Evolutionary conservation across 768 basidiomycete genomes (phyloP).

Genomic region (Termitomyces sp.): DNA sequence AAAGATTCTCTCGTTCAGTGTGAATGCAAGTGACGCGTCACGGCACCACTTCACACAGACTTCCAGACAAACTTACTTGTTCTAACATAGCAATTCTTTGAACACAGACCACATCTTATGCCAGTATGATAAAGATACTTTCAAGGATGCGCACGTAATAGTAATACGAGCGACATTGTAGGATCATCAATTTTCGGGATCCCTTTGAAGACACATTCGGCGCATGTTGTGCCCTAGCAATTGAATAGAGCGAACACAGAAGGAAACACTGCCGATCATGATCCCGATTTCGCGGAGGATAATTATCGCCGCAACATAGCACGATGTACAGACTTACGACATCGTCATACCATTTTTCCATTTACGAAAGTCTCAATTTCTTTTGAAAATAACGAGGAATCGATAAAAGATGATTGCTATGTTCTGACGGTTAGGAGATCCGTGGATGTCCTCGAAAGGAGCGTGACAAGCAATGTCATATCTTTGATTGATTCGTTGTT

Average conservation of each 20-base stretch:
- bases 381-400: neutral
- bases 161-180: neutral
- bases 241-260: neutral
- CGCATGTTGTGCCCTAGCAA: neutral
- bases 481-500: no score
- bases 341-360: neutral
- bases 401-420: neutral
- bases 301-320: neutral
- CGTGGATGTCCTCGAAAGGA: no score
- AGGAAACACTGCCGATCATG: neutral
- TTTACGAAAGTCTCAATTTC: neutral
- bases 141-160: no score
- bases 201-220: neutral
- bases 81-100: no score
- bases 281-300: no score
- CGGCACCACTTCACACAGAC: neutral
- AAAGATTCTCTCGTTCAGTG: neutral
- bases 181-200: neutral
- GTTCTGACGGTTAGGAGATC: no score
- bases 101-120: no score
- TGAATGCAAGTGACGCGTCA: neutral
- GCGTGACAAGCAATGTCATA: no score
- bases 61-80: neutral
- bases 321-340: neutral
- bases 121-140: neutral